Conservation (phyloP, 148 eudicot genomes). For the Polygonum maritimum region DNA sequence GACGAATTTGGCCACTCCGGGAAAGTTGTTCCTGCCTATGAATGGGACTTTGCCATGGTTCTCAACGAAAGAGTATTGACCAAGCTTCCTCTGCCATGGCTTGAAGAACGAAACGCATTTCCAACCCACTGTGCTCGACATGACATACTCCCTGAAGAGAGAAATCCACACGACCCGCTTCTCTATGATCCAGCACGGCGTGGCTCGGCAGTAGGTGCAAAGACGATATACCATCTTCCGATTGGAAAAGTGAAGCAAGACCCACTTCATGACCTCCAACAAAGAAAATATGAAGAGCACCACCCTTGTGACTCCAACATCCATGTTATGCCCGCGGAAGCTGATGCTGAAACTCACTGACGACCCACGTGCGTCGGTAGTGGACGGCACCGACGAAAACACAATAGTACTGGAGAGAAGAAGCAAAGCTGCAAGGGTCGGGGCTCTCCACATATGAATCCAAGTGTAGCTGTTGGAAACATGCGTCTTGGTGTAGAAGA, state of each 20-base stretch:
- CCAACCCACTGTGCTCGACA: too few relatives aligned
- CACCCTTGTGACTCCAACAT: not conserved
- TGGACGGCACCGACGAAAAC: not conserved
- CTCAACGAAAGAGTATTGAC: not conserved
- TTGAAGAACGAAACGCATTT: not conserved
- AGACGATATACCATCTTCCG: not conserved
- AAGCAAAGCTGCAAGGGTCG: not conserved
- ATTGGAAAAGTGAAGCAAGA: not conserved
- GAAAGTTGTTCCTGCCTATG: not conserved
- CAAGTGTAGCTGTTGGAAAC: not conserved
- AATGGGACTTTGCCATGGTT: not conserved
- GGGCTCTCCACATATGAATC: not conserved
- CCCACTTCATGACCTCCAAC: not conserved
- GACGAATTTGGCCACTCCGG: not conserved
- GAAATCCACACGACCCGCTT: not conserved
- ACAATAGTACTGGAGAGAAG: not conserved
- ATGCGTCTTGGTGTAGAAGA: conserved; percentile 7
- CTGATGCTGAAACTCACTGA: too few relatives aligned
- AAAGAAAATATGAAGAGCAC: not conserved
- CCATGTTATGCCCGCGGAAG: not conserved
- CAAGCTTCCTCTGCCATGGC: not conserved
- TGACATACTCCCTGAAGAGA: not conserved
- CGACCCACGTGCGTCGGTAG: not conserved
- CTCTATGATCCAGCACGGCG: not conserved
- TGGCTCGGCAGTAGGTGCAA: not conserved